Evolutionary conservation across 2,329 filamentous ascomycete species (phyloP).

Genomic region (Neoarthrinium moseri): DNA sequence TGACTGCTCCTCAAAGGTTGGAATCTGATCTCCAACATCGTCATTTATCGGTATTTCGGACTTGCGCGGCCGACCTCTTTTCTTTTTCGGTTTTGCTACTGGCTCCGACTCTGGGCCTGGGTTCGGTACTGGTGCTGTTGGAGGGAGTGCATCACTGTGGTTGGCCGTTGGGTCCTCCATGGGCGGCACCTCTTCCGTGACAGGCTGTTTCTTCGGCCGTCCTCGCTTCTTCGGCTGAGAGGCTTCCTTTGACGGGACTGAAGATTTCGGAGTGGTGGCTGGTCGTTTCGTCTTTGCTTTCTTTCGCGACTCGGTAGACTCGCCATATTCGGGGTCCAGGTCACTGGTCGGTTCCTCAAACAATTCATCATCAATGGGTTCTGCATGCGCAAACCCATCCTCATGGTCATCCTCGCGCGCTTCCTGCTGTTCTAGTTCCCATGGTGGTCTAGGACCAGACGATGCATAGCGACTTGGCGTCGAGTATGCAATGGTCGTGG

Average conservation of each 20-base stretch:
- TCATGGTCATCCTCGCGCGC: constrained; percentile 26
- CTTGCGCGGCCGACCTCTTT: constrained; percentile 27
- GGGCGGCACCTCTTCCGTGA: constrained; percentile 11
- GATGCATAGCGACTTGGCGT: constrained; percentile 30
- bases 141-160: no score
- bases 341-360: background rate
- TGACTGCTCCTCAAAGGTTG: background rate
- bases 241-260: constrained; percentile 6
- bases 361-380: background rate
- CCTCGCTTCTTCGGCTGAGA: constrained; percentile 27
- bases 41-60: constrained; percentile 19
- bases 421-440: constrained; percentile 15
- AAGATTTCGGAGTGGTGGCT: background rate
- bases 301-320: background rate
- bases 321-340: background rate
- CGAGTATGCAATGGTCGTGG: constrained; percentile 28
- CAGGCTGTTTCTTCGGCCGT: constrained; percentile 27
- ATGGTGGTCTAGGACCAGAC: constrained; percentile 24
- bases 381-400: no score
- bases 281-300: background rate
- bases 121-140: background rate
- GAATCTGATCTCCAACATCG: constrained; percentile 8
- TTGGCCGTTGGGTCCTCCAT: no score
- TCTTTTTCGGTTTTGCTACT: constrained; percentile 26
- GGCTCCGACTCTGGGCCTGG: constrained; percentile 12